Conservation (phyloP, 257 asterid species). For the Scutellaria minor region DNA sequence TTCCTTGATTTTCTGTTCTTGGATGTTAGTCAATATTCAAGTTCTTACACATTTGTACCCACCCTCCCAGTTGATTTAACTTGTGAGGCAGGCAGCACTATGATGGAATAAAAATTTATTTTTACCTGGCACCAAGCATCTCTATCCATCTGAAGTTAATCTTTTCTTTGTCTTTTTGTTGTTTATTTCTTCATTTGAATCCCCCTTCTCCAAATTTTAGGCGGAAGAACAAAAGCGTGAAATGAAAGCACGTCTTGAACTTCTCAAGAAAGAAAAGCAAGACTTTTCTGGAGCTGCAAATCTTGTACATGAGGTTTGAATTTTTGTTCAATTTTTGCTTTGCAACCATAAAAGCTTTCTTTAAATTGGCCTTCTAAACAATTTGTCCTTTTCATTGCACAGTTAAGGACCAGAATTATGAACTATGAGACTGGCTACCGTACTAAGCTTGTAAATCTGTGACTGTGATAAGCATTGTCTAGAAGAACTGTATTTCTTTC, state of each 20-base stretch:
- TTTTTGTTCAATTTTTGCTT: constrained; percentile 6
- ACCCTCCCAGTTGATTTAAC: constrained; percentile 12
- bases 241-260: constrained; percentile 57
- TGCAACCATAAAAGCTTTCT: background rate
- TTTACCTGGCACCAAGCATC: background rate
- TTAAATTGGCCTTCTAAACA: background rate
- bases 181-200: constrained; percentile 1
- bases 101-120: background rate
- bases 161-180: background rate
- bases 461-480: constrained; percentile 17
- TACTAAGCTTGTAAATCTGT: constrained; percentile 31
- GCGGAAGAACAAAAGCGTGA: constrained; percentile 64
- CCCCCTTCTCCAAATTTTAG: constrained; percentile 36
- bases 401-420: constrained; percentile 47
- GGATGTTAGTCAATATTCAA: constrained; percentile 7
- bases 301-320: constrained; percentile 52
- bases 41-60: constrained; percentile 3
- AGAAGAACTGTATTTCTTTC: constrained; percentile 17
- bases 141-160: background rate
- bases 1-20: background rate
- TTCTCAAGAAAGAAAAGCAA: constrained; percentile 59
- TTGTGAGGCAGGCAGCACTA: background rate
- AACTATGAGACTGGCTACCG: constrained; percentile 35
- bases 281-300: constrained; percentile 58
- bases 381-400: constrained; percentile 31